These are phyloP conservation scores for Bipolaris sorokiniana DNA, from an alignment of 2,329 filamentous ascomycete genomes.

Conservation along the genomic window DNA sequence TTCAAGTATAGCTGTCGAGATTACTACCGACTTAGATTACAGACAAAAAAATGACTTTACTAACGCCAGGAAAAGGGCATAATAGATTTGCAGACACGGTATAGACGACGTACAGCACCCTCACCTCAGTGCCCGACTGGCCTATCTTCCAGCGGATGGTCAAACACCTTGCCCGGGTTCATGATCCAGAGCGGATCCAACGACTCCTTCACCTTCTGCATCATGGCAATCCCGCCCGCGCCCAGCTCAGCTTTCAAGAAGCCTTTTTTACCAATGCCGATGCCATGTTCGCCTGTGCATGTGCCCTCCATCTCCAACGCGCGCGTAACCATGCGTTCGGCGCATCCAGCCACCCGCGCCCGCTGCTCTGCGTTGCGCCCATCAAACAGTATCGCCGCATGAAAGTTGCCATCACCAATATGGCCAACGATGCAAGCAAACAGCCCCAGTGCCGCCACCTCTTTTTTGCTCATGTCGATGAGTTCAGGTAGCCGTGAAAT, in stretches of 20 bases:
- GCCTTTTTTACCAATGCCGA: constrained; percentile 83
- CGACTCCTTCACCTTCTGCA: constrained; percentile 83
- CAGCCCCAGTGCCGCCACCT: constrained; percentile 67
- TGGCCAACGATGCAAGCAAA: constrained; percentile 71
- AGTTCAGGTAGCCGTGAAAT: constrained; percentile 75
- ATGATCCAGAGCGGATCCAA: constrained; percentile 75
- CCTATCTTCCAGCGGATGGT: not conserved
- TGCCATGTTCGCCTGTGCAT: constrained; percentile 83
- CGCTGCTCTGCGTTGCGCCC: constrained; percentile 43
- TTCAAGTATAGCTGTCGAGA: too few relatives aligned
- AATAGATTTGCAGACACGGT: too few relatives aligned
- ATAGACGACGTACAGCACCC: too few relatives aligned
- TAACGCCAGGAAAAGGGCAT: too few relatives aligned
- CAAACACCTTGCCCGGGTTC: constrained; percentile 66
- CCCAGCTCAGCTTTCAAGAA: constrained; percentile 81
- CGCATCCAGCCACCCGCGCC: constrained; percentile 68
- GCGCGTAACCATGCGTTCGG: constrained; percentile 81
- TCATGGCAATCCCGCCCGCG: constrained; percentile 74
- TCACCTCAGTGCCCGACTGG: not conserved
- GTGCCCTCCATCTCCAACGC: constrained; percentile 86
- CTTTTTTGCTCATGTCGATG: constrained; percentile 75
- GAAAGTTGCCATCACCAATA: constrained; percentile 77
- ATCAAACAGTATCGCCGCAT: constrained; percentile 68
- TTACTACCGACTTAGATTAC: too few relatives aligned
- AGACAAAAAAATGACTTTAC: too few relatives aligned